A percentile compares a stretch with the other conserved stretches of the same genome.
These are phyloP conservation scores for Penicillium turbatum DNA, from an alignment of 495 filamentous ascomycete genomes.

Conservation along the genomic window DNA sequence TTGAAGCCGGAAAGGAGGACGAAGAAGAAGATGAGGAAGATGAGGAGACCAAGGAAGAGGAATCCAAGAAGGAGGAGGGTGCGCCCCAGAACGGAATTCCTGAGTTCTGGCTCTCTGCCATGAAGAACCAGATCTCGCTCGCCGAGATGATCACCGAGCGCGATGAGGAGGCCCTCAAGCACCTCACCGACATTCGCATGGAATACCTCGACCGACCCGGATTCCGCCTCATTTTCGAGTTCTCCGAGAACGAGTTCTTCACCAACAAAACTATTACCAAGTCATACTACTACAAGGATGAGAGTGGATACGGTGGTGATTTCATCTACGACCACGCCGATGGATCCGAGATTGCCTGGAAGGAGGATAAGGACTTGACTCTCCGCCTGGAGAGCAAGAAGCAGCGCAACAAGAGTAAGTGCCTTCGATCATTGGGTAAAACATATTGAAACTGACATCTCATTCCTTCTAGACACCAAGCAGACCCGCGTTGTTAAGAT, in stretches of 20 bases:
- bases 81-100: constrained; percentile 71
- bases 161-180: constrained; percentile 88
- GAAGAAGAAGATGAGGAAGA: constrained; percentile 63
- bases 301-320: constrained; percentile 96
- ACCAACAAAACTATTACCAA: constrained; percentile 95
- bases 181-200: constrained; percentile 93
- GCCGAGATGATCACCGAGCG: constrained; percentile 97
- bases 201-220: constrained; percentile 97
- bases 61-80: constrained; percentile 48
- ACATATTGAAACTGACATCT: constrained; percentile 23
- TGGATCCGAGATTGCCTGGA: constrained; percentile 98
- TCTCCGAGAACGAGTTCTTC: constrained; percentile 92
- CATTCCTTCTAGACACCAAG: constrained; percentile 71
- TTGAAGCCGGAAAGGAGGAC: constrained; percentile 80
- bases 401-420: constrained; percentile 97
- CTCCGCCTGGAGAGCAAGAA: constrained; percentile 97
- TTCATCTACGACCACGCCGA: constrained; percentile 99
- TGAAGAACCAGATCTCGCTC: constrained; percentile 97
- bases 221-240: constrained; percentile 97
- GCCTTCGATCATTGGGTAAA: background rate
- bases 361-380: constrained; percentile 85
- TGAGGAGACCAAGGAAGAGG: constrained; percentile 44
- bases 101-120: constrained; percentile 98
- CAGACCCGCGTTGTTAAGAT: constrained; percentile 99
- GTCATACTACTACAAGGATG: constrained; percentile 98